A percentile compares a stretch with the other conserved stretches of the same genome.
Conservation (phyloP, 192 early-diverging fungal species). For the Rhizophagus clarus region DNA sequence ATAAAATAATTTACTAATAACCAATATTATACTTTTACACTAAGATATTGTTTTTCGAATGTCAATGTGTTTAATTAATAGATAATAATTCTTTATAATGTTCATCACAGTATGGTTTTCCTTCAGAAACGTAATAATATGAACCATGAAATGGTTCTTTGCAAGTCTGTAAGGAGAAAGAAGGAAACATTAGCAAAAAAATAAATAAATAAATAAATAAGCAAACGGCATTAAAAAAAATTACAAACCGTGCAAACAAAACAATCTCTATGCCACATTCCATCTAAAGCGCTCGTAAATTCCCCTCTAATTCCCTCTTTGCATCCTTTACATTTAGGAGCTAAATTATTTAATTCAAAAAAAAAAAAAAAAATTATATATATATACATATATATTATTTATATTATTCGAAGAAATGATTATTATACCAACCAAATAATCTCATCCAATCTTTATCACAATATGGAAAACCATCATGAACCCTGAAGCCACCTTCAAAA, state of each 20-base stretch:
- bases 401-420: not conserved
- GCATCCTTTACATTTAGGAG: slow-evolving; percentile 54
- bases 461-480: slow-evolving; percentile 55
- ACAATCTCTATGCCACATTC: slow-evolving; percentile 60
- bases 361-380: not conserved
- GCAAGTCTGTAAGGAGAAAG: slow-evolving; percentile 41
- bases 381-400: not conserved
- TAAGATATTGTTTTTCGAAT: too few species aligned
- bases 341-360: not conserved
- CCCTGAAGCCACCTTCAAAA: slow-evolving; percentile 56
- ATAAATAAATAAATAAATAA: not conserved
- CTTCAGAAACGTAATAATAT: slow-evolving; percentile 46
- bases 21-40: not conserved
- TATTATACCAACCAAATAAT: slow-evolving; percentile 41
- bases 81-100: slow-evolving; percentile 35
- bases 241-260: slow-evolving; percentile 57
- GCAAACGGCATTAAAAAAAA: not conserved
- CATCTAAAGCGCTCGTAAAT: slow-evolving; percentile 52
- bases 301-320: slow-evolving; percentile 50
- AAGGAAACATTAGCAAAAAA: not conserved
- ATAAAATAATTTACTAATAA: not conserved
- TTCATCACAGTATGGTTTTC: slow-evolving; percentile 50
- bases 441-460: slow-evolving; percentile 59
- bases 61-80: not conserved
- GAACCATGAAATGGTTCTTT: slow-evolving; percentile 44